These are phyloP conservation scores for Aphanomyces invadans DNA, from an alignment of 352 stramenopile species.

Conservation along the genomic window DNA sequence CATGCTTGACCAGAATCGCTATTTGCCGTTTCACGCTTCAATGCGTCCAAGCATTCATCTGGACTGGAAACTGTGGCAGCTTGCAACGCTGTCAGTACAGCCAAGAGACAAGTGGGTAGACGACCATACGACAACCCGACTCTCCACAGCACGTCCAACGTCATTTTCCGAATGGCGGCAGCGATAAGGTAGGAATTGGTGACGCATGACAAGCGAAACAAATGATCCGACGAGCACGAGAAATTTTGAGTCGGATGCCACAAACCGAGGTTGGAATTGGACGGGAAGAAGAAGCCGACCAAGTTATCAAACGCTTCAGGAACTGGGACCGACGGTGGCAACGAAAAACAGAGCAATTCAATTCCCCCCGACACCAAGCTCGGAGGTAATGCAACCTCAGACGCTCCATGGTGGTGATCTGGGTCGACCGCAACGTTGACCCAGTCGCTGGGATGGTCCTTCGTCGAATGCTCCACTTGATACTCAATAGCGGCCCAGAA, in stretches of 20 bases:
- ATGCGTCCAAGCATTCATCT: conserved; percentile 29
- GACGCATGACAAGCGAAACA: conserved; percentile 46
- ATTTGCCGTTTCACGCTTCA: conserved; percentile 23
- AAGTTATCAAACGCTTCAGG: conserved; percentile 6
- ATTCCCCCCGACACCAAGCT: conserved; percentile 62
- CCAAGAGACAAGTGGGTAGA: conserved; percentile 20
- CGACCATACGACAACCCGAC: conserved; percentile 48
- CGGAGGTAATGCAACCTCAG: conserved; percentile 13
- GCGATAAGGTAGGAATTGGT: conserved; percentile 40
- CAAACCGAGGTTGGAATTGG: conserved; percentile 39
- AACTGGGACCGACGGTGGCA: conserved; percentile 31
- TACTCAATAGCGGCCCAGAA: conserved; percentile 42
- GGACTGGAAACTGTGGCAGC: neutral
- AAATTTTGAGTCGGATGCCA: conserved; percentile 54
- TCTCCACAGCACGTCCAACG: conserved; percentile 44
- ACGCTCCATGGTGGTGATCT: neutral
- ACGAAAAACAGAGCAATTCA: conserved; percentile 76
- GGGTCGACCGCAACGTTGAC: neutral
- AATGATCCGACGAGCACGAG: conserved; percentile 64
- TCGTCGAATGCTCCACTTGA: conserved; percentile 30
- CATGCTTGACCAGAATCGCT: conserved; percentile 29
- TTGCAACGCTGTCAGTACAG: neutral
- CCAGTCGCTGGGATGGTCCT: neutral
- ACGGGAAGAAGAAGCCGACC: conserved; percentile 34
- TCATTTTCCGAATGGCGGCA: conserved; percentile 50